Percentiles rank a stretch among this genome's conserved stretches.
These are phyloP conservation scores for Aspergillus coremiiformis DNA, from an alignment of 495 filamentous ascomycete genomes.

Conservation along the genomic window DNA sequence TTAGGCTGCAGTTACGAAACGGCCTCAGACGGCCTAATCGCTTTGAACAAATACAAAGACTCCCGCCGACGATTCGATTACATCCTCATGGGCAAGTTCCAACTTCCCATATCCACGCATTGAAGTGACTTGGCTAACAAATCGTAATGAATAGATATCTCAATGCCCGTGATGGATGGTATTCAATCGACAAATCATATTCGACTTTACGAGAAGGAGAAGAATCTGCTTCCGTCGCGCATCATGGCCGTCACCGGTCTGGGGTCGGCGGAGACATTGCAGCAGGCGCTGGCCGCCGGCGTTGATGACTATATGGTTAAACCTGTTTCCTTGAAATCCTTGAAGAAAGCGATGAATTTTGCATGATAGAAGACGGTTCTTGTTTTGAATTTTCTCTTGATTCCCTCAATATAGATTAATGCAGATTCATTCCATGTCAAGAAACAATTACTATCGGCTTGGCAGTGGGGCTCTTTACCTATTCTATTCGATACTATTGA, in stretches of 20 bases:
- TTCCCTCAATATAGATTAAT: too few relatives aligned
- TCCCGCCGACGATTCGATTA: conserved; percentile 34
- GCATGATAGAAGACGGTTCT: too few relatives aligned
- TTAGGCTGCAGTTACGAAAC: conserved; percentile 42
- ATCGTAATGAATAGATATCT: conserved; percentile 37
- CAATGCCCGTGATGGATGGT: conserved; percentile 61
- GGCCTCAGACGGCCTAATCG: conserved; percentile 53
- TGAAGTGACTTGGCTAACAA: background rate
- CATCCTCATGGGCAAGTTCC: conserved; percentile 49
- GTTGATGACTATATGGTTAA: conserved; percentile 45
- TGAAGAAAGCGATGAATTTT: conserved; percentile 32
- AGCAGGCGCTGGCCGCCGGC: conserved; percentile 35
- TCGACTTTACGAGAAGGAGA: conserved; percentile 40
- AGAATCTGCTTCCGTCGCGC: conserved; percentile 14
- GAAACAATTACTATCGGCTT: too few relatives aligned
- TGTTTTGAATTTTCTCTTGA: too few relatives aligned
- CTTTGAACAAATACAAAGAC: conserved; percentile 45
- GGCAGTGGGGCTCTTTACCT: too few relatives aligned
- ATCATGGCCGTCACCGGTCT: conserved; percentile 47
- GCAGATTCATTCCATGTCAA: too few relatives aligned
- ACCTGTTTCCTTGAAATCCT: conserved; percentile 35
- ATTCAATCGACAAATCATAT: conserved; percentile 54
- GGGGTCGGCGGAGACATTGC: conserved; percentile 32
- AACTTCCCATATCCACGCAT: too few relatives aligned
- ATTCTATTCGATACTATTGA: too few relatives aligned